Percentiles rank a stretch among this genome's conserved stretches.
Conservation (phyloP, 78 protist species). For the Pelomyxa schiedti region DNA sequence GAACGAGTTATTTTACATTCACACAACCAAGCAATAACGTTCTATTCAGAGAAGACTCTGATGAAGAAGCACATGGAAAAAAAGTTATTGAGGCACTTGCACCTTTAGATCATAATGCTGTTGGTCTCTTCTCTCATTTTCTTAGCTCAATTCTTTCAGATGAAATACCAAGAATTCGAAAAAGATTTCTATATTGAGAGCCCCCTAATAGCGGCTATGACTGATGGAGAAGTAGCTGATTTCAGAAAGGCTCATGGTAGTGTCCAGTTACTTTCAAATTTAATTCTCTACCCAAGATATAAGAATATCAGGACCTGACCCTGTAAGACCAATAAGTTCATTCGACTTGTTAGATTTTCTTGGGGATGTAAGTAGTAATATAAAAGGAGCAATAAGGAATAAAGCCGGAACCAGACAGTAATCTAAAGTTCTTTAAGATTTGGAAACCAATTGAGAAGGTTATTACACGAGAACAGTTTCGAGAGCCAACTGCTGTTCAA, state of each 20-base stretch:
- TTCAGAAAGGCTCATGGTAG: slow-evolving; percentile 23
- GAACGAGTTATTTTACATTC: not conserved
- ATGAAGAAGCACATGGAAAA: not conserved
- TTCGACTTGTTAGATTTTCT: slow-evolving; percentile 34
- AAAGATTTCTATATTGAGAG: slow-evolving; percentile 51
- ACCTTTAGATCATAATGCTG: slow-evolving; percentile 49
- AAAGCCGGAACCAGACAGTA: not conserved
- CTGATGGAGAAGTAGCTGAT: slow-evolving; percentile 10
- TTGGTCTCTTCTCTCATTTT: too few relatives aligned
- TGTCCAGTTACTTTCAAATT: too few relatives aligned
- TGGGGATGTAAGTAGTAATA: slow-evolving; percentile 1
- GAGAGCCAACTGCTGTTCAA: slow-evolving; percentile 72
- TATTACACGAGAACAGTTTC: slow-evolving; percentile 21
- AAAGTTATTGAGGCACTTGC: slow-evolving; percentile 43
- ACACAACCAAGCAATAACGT: too few relatives aligned
- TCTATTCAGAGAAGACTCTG: not conserved
- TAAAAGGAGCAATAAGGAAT: not conserved
- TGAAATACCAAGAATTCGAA: slow-evolving; percentile 28
- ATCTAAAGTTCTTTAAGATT: not conserved
- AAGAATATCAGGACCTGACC: slow-evolving; percentile 11
- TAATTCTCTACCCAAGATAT: too few relatives aligned
- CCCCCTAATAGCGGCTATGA: not conserved
- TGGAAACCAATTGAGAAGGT: not conserved
- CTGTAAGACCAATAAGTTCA: slow-evolving; percentile 25
- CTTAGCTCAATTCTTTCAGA: too few relatives aligned